Evolutionary conservation across 805 yeast genomes (phyloP), one percentile per base, ranked within the genome.

Genomic region (Alloascoidea hylecoeti): DNA sequence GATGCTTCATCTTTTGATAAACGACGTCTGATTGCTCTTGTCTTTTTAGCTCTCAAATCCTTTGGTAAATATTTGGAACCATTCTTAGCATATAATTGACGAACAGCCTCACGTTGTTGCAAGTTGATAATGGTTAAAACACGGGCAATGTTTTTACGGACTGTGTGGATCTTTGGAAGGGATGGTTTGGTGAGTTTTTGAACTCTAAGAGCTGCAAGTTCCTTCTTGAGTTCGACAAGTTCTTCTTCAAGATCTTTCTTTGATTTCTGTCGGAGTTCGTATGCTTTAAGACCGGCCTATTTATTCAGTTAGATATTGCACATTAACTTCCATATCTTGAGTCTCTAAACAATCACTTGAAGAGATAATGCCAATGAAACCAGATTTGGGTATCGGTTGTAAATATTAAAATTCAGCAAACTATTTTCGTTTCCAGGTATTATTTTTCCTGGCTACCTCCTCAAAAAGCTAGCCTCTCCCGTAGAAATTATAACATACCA

Each of bases 1-100:
- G 74, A 60, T 63, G 83, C 78, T 74, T 92, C 96, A 68, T 68
- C 66, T 62, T 80, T 73, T 67, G 96, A 77, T 63, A 92, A 76
- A 63, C 78, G 76, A 77, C 97, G 83, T 83, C 98, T 89, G 70
- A 89, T 71, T 68, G 98, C 97, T 80, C 97, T 89, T 70, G 99
- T 92, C 83, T 92, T 84, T 89, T 92, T 92, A 58, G 86, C 95
- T 75, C 97, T 89, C 72, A 92, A 78, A 67, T 88, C 96, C 76
- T 89, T 88, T 75, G 98, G 97, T 67, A 76, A 74, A 79, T 77
- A 82, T 72, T 85, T 88, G 58, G 58, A 57, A 55, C 49, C 51
- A 79, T 83, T 80, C n/a, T 23, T 23, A n/a, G 30, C 30, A 89
- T 88, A 88, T 76, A 83, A 80, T 63, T 80, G 92, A 70, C 84